Evolutionary conservation across 1,284 basidiomycete species (phyloP).

Genomic region (Amylostereum chailletii): DNA sequence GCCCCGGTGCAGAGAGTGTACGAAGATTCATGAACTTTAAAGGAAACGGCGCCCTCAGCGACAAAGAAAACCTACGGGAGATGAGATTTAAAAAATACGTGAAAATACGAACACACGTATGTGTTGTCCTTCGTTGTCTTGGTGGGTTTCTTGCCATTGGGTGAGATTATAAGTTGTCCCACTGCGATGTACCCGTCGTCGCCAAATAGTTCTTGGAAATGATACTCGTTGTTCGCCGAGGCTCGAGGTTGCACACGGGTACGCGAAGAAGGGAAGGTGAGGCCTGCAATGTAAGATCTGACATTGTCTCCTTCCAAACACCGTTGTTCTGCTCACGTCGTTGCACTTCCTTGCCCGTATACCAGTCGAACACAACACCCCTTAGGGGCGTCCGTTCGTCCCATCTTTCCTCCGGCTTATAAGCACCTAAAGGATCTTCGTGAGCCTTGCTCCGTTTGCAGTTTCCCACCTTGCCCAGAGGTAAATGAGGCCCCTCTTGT

Average conservation of each 20-base stretch:
- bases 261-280: constrained; percentile 60
- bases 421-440: constrained; percentile 23
- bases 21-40: constrained; percentile 72
- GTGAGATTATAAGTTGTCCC: constrained; percentile 79
- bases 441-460: constrained; percentile 33
- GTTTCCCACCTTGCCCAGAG: constrained; percentile 35
- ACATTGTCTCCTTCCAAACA: too few relatives aligned
- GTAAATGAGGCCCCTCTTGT: constrained; percentile 54
- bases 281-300: constrained; percentile 31
- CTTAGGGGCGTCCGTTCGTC: constrained; percentile 71
- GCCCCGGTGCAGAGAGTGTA: constrained; percentile 78
- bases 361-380: constrained; percentile 67
- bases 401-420: constrained; percentile 77
- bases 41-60: constrained; percentile 80
- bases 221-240: constrained; percentile 61
- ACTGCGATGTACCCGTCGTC: constrained; percentile 88
- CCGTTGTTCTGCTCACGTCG: constrained; percentile 48
- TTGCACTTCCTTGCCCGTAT: constrained; percentile 47
- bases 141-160: constrained; percentile 70
- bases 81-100: not conserved
- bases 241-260: constrained; percentile 45
- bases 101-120: constrained; percentile 59
- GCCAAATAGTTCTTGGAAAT: constrained; percentile 89
- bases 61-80: constrained; percentile 73
- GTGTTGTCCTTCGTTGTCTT: constrained; percentile 93